A percentile compares a stretch with the other conserved stretches of the same genome.
Evolutionary conservation across 345 rosid genomes (phyloP).

Genomic region (Cardamine resedifolia): DNA sequence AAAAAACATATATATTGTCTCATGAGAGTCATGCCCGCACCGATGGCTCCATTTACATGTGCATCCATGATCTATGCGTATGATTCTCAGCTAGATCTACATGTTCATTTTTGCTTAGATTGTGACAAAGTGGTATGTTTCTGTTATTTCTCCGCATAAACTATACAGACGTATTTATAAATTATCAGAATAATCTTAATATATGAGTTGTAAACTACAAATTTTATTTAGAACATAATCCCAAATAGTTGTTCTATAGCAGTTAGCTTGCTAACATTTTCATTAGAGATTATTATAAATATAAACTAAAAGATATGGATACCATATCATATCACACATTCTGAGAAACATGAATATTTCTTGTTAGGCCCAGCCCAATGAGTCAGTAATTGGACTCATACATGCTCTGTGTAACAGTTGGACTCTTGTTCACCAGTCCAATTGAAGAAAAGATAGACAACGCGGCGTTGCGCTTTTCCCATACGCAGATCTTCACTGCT

Average conservation of each 20-base stretch:
- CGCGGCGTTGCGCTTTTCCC: neutral
- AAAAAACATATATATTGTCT: neutral
- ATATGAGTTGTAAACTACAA: neutral
- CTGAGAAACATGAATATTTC: conserved; percentile 1
- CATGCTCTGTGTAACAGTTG: neutral
- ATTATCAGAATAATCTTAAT: neutral
- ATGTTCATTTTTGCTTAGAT: neutral
- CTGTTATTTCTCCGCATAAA: neutral
- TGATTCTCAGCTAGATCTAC: neutral
- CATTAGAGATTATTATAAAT: neutral
- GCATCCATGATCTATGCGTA: neutral
- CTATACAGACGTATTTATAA: neutral
- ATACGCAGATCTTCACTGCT: conserved; percentile 1
- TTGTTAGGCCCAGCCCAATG: conserved; percentile 22
- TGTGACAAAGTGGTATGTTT: neutral
- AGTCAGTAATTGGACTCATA: neutral
- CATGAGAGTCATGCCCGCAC: neutral
- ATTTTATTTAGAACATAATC: neutral
- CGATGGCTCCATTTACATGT: neutral
- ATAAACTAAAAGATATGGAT: neutral
- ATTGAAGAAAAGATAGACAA: neutral
- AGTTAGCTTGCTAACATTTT: neutral
- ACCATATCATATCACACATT: neutral
- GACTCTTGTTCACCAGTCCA: conserved; percentile 4
- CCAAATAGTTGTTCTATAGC: neutral